Percentiles rank a stretch among this genome's conserved stretches.
Evolutionary conservation across 73 alveolate genomes (phyloP).

Genomic region (Tetrahymena borealis): DNA sequence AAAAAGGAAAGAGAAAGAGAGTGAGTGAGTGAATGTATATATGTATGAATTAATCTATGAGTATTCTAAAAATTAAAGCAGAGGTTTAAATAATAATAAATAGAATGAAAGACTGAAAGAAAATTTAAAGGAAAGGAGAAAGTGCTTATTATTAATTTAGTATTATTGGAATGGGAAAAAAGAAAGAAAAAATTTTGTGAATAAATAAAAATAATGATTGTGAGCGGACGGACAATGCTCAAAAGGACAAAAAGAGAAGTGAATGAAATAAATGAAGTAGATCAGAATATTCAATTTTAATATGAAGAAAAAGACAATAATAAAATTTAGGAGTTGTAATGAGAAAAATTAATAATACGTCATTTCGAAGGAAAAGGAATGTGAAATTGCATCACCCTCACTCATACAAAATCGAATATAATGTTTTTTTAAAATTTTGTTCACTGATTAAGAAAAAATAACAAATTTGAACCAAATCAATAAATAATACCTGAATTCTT

Average conservation of each 20-base stretch:
- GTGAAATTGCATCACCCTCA: neutral
- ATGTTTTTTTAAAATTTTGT: neutral
- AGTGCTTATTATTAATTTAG: too few relatives aligned
- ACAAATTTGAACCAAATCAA: neutral
- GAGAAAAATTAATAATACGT: neutral
- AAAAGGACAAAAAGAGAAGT: neutral
- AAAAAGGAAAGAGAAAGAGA: too few relatives aligned
- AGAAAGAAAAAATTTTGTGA: neutral
- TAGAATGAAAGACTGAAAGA: too few relatives aligned
- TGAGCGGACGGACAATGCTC: neutral
- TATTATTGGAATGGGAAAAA: neutral
- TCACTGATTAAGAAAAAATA: neutral
- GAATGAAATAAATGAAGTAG: constrained; percentile 1
- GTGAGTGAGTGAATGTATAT: too few relatives aligned
- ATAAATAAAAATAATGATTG: too few relatives aligned
- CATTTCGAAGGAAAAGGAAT: neutral
- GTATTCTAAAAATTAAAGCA: too few relatives aligned
- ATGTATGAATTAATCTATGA: too few relatives aligned
- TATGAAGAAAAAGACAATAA: neutral
- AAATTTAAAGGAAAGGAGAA: too few relatives aligned
- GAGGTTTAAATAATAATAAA: too few relatives aligned
- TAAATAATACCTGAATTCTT: neutral
- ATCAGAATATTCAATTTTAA: neutral
- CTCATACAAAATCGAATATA: neutral
- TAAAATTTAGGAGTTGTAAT: neutral